A percentile compares a stretch with the other conserved stretches of the same genome.
These are phyloP conservation scores for Solanum piurae DNA, from an alignment of 257 asterid species.

Conservation along the genomic window DNA sequence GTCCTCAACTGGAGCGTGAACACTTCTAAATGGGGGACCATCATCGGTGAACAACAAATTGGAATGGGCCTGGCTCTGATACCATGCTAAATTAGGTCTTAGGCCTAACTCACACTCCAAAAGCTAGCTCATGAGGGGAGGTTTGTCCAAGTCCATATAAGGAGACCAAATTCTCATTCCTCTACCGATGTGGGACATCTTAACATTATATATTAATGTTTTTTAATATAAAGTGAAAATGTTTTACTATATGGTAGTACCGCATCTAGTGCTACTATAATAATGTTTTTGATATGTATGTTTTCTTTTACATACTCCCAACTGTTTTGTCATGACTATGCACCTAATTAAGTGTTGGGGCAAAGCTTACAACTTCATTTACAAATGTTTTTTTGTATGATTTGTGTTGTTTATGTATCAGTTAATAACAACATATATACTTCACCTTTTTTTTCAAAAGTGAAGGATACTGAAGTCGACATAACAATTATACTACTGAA, in stretches of 20 bases:
- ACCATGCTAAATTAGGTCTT: too few relatives aligned
- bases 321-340: neutral
- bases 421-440: neutral
- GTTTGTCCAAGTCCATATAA: too few relatives aligned
- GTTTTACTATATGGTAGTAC: neutral
- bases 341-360: neutral
- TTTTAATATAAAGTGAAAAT: neutral
- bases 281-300: neutral
- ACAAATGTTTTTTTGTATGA: neutral
- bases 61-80: too few relatives aligned
- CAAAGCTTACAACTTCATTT: neutral
- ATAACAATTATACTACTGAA: neutral
- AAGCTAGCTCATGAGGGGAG: too few relatives aligned
- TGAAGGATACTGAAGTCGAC: neutral
- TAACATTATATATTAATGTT: neutral
- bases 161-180: too few relatives aligned
- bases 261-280: neutral
- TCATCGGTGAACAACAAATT: too few relatives aligned
- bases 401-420: neutral
- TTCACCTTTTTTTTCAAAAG: neutral
- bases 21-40: too few relatives aligned
- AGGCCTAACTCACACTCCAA: too few relatives aligned
- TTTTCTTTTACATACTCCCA: neutral
- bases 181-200: too few relatives aligned
- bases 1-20: too few relatives aligned